These are phyloP conservation scores for Mortierella polycephala DNA, from an alignment of 371 early-diverging fungal genomes.

Conservation along the genomic window DNA sequence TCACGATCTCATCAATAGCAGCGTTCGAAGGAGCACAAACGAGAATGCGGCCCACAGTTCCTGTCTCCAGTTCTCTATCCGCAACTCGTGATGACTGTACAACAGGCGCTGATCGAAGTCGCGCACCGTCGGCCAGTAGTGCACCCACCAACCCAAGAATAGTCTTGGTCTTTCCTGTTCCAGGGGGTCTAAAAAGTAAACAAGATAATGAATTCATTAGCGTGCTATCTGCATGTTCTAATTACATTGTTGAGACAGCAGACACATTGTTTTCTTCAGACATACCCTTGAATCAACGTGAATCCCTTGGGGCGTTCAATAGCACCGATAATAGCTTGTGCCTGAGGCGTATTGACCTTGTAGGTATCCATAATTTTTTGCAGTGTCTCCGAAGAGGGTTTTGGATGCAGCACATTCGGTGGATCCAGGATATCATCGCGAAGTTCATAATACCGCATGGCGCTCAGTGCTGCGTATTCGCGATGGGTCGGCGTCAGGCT, in stretches of 20 bases:
- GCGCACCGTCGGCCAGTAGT: conserved; percentile 63
- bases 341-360: conserved; percentile 90
- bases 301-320: conserved; percentile 78
- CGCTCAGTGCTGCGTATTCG: conserved; percentile 85
- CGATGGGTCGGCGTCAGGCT: conserved; percentile 84
- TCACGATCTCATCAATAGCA: conserved; percentile 96
- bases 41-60: conserved; percentile 65
- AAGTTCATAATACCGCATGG: conserved; percentile 73
- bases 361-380: conserved; percentile 68
- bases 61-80: conserved; percentile 15
- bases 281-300: conserved; percentile 90
- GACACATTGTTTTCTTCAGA: too few relatives aligned
- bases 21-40: conserved; percentile 98
- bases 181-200: conserved; percentile 74
- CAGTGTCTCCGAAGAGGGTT: conserved; percentile 55
- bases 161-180: conserved; percentile 94
- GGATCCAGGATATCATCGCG: conserved; percentile 75
- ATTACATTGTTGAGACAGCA: too few relatives aligned
- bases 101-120: conserved; percentile 20
- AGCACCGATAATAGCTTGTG: conserved; percentile 83
- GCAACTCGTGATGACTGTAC: conserved; percentile 19
- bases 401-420: conserved; percentile 22
- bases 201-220: background rate
- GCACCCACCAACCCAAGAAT: conserved; percentile 87
- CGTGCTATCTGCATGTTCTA: background rate